Percentiles rank a stretch among this genome's conserved stretches.
Conservation (phyloP, 441 rosid genomes). For the Brassica balearica region DNA sequence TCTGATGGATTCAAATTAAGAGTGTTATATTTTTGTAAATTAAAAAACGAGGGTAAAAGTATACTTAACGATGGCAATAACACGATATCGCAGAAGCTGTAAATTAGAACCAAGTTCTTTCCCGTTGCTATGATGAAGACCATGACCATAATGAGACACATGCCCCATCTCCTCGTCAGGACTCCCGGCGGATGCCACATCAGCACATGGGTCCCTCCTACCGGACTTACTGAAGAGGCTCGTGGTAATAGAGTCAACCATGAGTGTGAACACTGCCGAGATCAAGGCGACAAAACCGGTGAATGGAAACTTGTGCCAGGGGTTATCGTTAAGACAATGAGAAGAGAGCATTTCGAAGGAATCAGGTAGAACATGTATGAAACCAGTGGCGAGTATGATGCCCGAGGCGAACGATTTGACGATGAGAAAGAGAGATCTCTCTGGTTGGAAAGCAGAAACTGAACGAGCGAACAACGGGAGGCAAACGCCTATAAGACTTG, state of each 20-base stretch:
- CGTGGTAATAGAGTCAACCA: slow-evolving; percentile 43
- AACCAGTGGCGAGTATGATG: slow-evolving; percentile 42
- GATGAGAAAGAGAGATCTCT: slow-evolving; percentile 27
- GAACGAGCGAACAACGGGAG: slow-evolving; percentile 37
- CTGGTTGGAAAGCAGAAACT: slow-evolving; percentile 33
- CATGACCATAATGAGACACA: slow-evolving; percentile 10
- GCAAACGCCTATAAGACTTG: slow-evolving; percentile 36
- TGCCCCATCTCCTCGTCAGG: slow-evolving; percentile 38
- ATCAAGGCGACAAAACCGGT: slow-evolving; percentile 40
- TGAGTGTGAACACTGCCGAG: slow-evolving; percentile 35
- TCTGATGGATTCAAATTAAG: neutral
- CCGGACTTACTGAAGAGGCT: slow-evolving; percentile 28
- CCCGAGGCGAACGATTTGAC: slow-evolving; percentile 43
- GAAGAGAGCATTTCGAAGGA: slow-evolving; percentile 36
- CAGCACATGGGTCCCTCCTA: slow-evolving; percentile 4
- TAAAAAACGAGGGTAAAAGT: neutral
- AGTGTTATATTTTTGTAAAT: neutral
- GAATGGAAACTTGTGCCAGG: slow-evolving; percentile 43
- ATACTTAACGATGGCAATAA: slow-evolving; percentile 40
- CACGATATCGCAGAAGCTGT: slow-evolving; percentile 43
- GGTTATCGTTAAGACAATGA: slow-evolving; percentile 36
- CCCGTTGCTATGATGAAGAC: neutral
- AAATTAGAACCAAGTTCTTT: slow-evolving; percentile 18
- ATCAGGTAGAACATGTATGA: slow-evolving; percentile 36
- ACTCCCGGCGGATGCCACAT: slow-evolving; percentile 5